Conservation (phyloP, 129 eudicot species). For the Flaveria ramosissima region DNA sequence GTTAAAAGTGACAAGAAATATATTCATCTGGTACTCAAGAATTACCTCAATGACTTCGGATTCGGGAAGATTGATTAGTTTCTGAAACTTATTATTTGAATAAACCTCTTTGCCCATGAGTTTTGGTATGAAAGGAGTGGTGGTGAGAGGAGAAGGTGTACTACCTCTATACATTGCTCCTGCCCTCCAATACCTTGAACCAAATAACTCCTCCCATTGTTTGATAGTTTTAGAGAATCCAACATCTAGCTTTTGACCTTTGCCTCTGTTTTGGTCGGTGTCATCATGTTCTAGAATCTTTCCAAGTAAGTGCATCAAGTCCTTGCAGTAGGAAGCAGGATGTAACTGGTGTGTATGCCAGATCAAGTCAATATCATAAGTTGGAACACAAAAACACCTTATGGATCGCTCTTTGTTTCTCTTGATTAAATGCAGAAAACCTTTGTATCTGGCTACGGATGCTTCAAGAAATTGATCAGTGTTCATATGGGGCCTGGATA, state of each 20-base stretch:
- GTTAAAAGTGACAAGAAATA: background rate
- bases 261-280: conserved; percentile 78
- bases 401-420: conserved; percentile 69
- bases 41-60: conserved; percentile 60
- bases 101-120: conserved; percentile 30
- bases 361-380: conserved; percentile 92
- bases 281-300: conserved; percentile 92
- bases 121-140: conserved; percentile 48
- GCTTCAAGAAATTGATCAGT: conserved; percentile 60
- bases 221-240: conserved; percentile 87
- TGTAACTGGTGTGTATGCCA: conserved; percentile 98
- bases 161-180: conserved; percentile 91
- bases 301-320: conserved; percentile 57
- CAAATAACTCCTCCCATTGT: conserved; percentile 78
- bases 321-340: conserved; percentile 74
- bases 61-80: conserved; percentile 46
- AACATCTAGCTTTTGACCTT: conserved; percentile 76
- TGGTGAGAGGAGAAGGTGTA: conserved; percentile 64
- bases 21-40: background rate
- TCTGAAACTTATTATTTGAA: conserved; percentile 31
- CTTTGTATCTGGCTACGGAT: conserved; percentile 93
- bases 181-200: conserved; percentile 87
- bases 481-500: conserved; percentile 63
- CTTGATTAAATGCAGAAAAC: conserved; percentile 80
- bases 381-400: conserved; percentile 83